Evolutionary conservation across 306 rosid genomes (phyloP), one percentile per base, ranked within the genome.

Genomic region (Sesbania bispinosa): DNA sequence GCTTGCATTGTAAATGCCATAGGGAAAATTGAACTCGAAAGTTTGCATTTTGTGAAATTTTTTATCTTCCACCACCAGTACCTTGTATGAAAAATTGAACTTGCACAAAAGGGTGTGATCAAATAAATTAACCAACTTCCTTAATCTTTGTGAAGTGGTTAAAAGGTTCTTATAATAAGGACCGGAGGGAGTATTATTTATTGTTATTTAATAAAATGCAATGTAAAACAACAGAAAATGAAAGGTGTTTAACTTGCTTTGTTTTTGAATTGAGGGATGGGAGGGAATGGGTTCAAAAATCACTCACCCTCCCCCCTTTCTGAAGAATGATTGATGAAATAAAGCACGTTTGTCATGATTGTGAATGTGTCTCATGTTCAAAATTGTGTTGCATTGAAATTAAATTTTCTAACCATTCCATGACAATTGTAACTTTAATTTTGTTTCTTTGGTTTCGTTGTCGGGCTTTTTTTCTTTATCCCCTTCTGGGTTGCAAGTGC

Each of bases 401-500:
- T 58, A 15, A 38, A 3, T 18, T 57, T 54, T 38, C 16, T 16
- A 2, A 15, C 39, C 53, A 70, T 71, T 64, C 50, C 13, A 19
- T 70, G 29, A n/a, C 10, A 15, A 47, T 35, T 74, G 33, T 7
- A 32, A 46, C 43, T 53, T 62, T 43, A 54, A 19, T 43, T 55
- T 69, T 14, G 11, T 59, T 57, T 38, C 27, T 67, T 65, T 27
- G 13, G 42, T 66, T 67, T 50, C 15, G 62, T 42, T 63, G 33
- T 27, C 39, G 46, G 42, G 5, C 42, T 18, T 62, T 39, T 71
- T 60, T 54, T 59, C 50, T 66, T 3, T 18, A 23, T 39, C 71
- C 8, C 67, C 45, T 35, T 62, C 20, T 26, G 69, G 75, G 65
- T 62, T 71, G 67, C 66, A 67, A 60, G 71, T 75, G 79, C 88